Base-by-base conservation (phyloP, 495 filamentous ascomycete genomes). In the Mytilinidion resinicola region DNA sequence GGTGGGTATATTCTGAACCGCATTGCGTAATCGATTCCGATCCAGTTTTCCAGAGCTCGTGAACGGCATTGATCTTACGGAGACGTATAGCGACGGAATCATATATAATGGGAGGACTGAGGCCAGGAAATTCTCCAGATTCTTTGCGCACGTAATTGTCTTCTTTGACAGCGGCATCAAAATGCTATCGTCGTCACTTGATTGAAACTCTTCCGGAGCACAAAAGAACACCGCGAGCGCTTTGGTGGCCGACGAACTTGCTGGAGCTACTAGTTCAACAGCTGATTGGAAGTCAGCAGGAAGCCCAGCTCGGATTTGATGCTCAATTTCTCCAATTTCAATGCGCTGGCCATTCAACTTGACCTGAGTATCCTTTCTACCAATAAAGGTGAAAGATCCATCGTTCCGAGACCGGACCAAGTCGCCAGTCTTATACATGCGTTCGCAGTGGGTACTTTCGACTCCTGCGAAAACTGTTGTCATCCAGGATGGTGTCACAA, bases 321-420 rank as follows among this genome's bases (percentile, higher is more conserved):
- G 78, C 58, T 84, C 81, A 50, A 85, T 78, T 61, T 84, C 80
- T n/a, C 69, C 68, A 12, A 74, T 63, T 51, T 77, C 72, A n/a
- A 73, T 70, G 1, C 74, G 64, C 39, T 74, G 71, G 0, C 73
- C 73, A 21, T 71, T 64, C 2, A 77, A 60, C 62, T 74, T 76
- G 63, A 75, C 58, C 37, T 74, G 70, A 3, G 59, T 71, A 43
- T 72, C 70, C 47, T 67, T 68, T 6, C 73, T 64, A 4, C 77
- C 75, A 10, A 81, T 54, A 56, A 71, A 78, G 0, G 71, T 68
- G 3, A 83, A 59, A 1, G 71, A 70, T 4, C 80, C 78, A 59
- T 81, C 74, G 1, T 69, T 65, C 19, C 68, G 69, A 21, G 69
- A 65, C 5, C 69, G 59, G 12, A 69, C 70, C 9, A 77, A 66